Percentiles rank a stretch among this genome's conserved stretches.
Conservation (phyloP, 148 eudicot species). For the Nepenthes mirabilis region DNA sequence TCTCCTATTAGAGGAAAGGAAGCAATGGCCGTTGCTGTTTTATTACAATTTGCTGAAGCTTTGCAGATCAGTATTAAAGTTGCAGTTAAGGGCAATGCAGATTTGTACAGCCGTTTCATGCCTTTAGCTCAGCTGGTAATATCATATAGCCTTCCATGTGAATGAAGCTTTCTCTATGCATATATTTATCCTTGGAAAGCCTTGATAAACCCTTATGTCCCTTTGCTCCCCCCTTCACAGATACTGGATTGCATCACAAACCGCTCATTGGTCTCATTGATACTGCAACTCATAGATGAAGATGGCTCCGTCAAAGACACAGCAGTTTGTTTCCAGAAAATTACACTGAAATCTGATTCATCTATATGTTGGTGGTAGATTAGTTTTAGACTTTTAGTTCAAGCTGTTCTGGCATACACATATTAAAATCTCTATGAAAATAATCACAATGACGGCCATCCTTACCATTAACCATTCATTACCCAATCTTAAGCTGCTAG, state of each 20-base stretch:
- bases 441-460: too few relatives aligned
- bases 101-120: constrained; percentile 62
- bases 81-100: constrained; percentile 65
- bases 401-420: too few relatives aligned
- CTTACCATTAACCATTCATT: too few relatives aligned
- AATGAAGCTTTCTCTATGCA: not conserved
- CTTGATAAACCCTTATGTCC: constrained; percentile 4
- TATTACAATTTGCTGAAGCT: constrained; percentile 53
- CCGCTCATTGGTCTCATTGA: constrained; percentile 47
- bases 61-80: constrained; percentile 52
- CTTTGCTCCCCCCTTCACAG: constrained; percentile 24
- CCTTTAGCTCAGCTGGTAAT: constrained; percentile 65
- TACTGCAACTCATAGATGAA: constrained; percentile 63
- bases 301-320: constrained; percentile 90
- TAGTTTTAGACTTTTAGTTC: too few relatives aligned
- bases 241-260: constrained; percentile 52
- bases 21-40: constrained; percentile 54
- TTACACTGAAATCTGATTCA: not conserved
- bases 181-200: constrained; percentile 8
- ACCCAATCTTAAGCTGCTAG: too few relatives aligned
- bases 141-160: constrained; percentile 1
- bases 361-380: not conserved
- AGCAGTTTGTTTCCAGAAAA: constrained; percentile 42
- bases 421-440: too few relatives aligned
- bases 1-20: constrained; percentile 62